phyloP scores from a whole-genome alignment of 2,329 filamentous ascomycete species.

The Fusarium guadeloupense region DNA sequence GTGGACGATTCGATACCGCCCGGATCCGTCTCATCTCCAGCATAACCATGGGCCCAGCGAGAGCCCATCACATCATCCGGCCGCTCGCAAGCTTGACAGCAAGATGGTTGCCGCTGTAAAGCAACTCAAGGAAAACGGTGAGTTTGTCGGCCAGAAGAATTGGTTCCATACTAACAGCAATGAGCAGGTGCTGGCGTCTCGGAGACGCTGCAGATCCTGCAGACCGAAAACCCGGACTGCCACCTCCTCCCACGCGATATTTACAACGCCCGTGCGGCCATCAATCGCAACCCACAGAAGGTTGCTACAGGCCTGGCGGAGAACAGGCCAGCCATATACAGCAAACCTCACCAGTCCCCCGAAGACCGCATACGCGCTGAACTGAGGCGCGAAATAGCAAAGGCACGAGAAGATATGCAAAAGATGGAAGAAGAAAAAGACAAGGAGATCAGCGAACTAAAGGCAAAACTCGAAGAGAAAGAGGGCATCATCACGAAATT shows the following conservation, averaged over 20 bases:
- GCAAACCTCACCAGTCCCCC: conserved; percentile 69
- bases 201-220: conserved; percentile 72
- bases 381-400: conserved; percentile 67
- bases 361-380: conserved; percentile 72
- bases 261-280: conserved; percentile 73
- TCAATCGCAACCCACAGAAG: conserved; percentile 71
- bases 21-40: conserved; percentile 64
- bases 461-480: conserved; percentile 69
- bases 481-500: conserved; percentile 70
- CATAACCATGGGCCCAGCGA: conserved; percentile 75
- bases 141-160: conserved; percentile 42
- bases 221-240: conserved; percentile 70
- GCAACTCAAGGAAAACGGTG: conserved; percentile 72
- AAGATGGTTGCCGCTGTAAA: conserved; percentile 75
- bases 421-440: conserved; percentile 64
- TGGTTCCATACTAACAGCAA: conserved; percentile 46
- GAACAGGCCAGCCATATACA: conserved; percentile 71
- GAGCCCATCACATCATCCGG: conserved; percentile 72
- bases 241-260: conserved; percentile 72
- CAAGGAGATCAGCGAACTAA: conserved; percentile 67
- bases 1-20: conserved; percentile 72
- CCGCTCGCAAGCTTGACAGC: conserved; percentile 71
- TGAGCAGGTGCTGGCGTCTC: conserved; percentile 69
- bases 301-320: conserved; percentile 68
- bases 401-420: conserved; percentile 64